Evolutionary conservation across 768 basidiomycete genomes (phyloP), one percentile per base, ranked within the genome.

Genomic region (Steccherinum ochraceum): DNA sequence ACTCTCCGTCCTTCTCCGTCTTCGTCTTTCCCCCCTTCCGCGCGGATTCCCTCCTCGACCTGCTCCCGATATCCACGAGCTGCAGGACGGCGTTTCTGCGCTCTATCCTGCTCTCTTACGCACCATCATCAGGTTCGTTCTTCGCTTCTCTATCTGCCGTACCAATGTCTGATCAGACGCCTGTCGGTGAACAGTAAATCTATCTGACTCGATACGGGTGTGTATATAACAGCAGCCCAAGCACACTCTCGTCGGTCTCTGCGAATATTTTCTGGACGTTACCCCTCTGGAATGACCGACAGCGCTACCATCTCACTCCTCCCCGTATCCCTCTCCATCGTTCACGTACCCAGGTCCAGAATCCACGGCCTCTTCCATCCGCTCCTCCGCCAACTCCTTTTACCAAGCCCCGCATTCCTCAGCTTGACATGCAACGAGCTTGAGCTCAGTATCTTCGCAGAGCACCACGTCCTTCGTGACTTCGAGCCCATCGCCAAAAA

Each of bases 341-440:
- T 87, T 46, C 85, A 83, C 61, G 77, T 89, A 52, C 87, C 87
- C 44, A 82, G 86, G 50, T 72, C 77, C n/a, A 79, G 85, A 47
- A 76, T 88, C 13, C 61, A 73, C 23, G 68, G 73, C 2, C 71
- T 86, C 48, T 77, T 77, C 7, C 77, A 80, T 55, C 78, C 79
- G 24, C 63, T 89, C 63, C 74, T 90, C 55, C 77, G 77, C 53
- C 83, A 85, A 64, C 78, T 89, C 51, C 78, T 89, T 48, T 78
- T 78, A 46, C 83, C 83, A 2, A 72, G 70, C 53, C 81, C 84
- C 13, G 73, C 75, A 4, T 89, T 89, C 64, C 74, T 89, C 61
- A 87, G 83, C 59, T 74, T 89, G 51, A 86, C 85, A 48, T 85
- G 78, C 69, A 91, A 91, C 63, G 78, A 86, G 56, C 77, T 89